Percentiles rank a stretch among this genome's conserved stretches.
phyloP scores from a whole-genome alignment of 768 basidiomycete species.

The Sarcodon aspratus region DNA sequence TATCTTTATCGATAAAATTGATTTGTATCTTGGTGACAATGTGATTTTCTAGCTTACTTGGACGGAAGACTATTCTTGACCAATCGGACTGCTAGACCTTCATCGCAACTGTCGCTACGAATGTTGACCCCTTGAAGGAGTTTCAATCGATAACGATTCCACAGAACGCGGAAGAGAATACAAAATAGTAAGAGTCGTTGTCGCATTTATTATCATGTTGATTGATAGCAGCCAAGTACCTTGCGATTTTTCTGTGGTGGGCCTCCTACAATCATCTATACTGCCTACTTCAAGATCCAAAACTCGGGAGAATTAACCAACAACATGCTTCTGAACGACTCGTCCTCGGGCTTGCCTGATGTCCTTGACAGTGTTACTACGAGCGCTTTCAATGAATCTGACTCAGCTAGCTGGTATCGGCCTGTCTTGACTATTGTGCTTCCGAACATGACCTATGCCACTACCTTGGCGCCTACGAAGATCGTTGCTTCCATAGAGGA shows the following conservation, averaged over 20 bases:
- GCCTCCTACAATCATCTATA: constrained; percentile 28
- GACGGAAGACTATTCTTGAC: not conserved
- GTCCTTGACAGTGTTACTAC: not conserved
- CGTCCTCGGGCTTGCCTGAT: not conserved
- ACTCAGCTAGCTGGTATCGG: not conserved
- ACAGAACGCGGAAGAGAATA: not conserved
- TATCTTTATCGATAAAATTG: constrained; percentile 32
- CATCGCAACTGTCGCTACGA: constrained; percentile 30
- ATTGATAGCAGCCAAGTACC: constrained; percentile 10
- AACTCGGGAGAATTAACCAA: not conserved
- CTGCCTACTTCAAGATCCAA: constrained; percentile 37
- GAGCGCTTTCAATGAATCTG: not conserved
- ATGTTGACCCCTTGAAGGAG: constrained; percentile 24
- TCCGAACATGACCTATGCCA: not conserved
- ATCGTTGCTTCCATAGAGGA: no score
- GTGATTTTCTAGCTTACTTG: constrained; percentile 18
- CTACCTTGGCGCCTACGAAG: not conserved
- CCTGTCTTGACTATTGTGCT: not conserved
- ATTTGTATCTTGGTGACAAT: constrained; percentile 31
- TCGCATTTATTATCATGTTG: not conserved
- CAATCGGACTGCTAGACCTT: constrained; percentile 21
- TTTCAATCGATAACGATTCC: constrained; percentile 18
- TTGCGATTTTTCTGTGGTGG: constrained; percentile 20
- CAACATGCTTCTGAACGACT: not conserved
- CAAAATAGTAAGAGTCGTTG: not conserved